Evolutionary conservation across 2,329 filamentous ascomycete species (phyloP).

Genomic region (Aspergillus pseudoviridinutans): DNA sequence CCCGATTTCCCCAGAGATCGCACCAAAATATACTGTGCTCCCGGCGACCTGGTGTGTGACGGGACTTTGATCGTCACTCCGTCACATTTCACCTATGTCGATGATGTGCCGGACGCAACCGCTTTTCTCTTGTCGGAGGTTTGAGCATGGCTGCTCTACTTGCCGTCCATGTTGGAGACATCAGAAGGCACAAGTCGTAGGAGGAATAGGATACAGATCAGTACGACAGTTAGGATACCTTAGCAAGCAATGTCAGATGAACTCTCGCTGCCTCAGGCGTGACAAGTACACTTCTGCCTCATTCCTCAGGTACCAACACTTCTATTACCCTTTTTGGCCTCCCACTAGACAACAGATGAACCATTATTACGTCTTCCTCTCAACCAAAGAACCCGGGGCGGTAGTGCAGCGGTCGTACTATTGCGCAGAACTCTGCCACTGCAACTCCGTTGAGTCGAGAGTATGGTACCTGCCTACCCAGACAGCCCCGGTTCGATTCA

Average conservation of each 20-base stretch:
- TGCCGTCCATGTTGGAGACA: background rate
- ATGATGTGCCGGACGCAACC: constrained; percentile 11
- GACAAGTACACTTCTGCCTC: background rate
- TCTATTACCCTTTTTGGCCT: background rate
- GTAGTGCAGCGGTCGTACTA: background rate
- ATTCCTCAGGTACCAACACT: background rate
- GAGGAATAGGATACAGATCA: background rate
- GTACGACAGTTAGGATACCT: background rate
- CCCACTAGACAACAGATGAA: background rate
- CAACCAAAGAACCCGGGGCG: background rate
- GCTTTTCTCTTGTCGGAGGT: constrained; percentile 6
- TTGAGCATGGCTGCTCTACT: background rate
- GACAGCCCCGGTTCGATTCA: background rate
- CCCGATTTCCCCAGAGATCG: constrained; percentile 16
- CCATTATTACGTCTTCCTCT: background rate
- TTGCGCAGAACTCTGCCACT: background rate
- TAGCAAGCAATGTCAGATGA: background rate
- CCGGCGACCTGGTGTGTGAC: constrained; percentile 15
- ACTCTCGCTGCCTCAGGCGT: background rate
- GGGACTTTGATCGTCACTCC: constrained; percentile 15
- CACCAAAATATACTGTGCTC: constrained; percentile 15
- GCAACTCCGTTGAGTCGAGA: background rate
- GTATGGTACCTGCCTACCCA: background rate
- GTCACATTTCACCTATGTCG: constrained; percentile 12
- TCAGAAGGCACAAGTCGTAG: background rate